Base-by-base conservation (phyloP, 139 green algal species). In the Mesotaenium endlicherianum region DNA sequence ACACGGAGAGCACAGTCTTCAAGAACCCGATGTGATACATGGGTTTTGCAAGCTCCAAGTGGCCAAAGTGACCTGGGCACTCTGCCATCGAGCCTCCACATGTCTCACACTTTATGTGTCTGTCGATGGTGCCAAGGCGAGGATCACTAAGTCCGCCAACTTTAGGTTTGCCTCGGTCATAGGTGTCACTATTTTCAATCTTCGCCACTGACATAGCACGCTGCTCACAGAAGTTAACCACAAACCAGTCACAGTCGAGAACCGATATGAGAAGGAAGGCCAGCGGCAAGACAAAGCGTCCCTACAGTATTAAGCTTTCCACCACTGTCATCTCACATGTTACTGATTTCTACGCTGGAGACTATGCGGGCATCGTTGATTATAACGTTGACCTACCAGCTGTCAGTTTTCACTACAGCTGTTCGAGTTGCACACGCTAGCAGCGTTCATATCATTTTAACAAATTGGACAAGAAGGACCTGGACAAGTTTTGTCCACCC, bases 21-120 rank as follows among this genome's bases (percentile, higher is more conserved):
- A 98, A 92, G 90, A 99, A 99, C 59, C 95, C 94, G 43, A 94
- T 90, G 86, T 99, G 97, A 82, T 94, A 98, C 87, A 99, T 93
- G 4, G 97, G 95, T 84, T 96, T 93, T 26, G 94, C 95, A 39
- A 99, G 92, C 85, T 97, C 94, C 38, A 99, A 92, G 91, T 98
- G 95, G 6, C 96, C 96, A 90, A 99, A 99, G 86, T 99, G 96
- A 1, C 96, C 96, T 0, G 97, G 97, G 81, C 93, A 98, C 77
- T 98, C 94, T 57, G 92, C 77, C 17, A 68, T 83, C 68, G 68
- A 40, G 39, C 72, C 44, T 16, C 69, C 70, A 59, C 85, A 88
- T 2, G 89, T 91, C 26, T 71, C 64, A 55, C 90, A 93, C 69
- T 86, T 83, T 20, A 92, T 31, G 30, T 38, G 47, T 4, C 82